A percentile compares a stretch with the other conserved stretches of the same genome.
These are phyloP conservation scores for Syncephalastrum contaminatum DNA, from an alignment of 371 early-diverging fungal genomes.

Conservation along the genomic window DNA sequence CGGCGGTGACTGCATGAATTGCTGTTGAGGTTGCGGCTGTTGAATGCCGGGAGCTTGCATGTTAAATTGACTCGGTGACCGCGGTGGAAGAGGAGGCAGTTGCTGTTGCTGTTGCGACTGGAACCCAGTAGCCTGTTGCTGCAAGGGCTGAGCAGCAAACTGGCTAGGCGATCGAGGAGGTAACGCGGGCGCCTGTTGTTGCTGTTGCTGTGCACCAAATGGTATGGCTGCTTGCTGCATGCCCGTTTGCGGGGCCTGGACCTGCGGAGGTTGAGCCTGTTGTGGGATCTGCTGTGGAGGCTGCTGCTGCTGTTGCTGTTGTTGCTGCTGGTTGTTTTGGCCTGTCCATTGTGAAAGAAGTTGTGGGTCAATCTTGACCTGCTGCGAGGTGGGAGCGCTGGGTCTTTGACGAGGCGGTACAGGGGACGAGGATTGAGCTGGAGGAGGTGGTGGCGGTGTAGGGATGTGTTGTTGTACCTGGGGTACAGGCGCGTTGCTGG, in stretches of 20 bases:
- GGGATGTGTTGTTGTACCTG: slow-evolving; percentile 11
- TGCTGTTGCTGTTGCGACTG: slow-evolving; percentile 14
- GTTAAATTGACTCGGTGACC: slow-evolving; percentile 15
- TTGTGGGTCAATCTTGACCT: slow-evolving; percentile 37
- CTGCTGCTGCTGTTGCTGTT: slow-evolving; percentile 21
- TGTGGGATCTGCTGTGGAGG: slow-evolving; percentile 9
- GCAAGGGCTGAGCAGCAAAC: slow-evolving; percentile 6
- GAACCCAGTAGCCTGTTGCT: slow-evolving; percentile 13
- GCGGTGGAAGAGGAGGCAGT: slow-evolving; percentile 11
- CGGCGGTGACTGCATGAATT: slow-evolving; percentile 24
- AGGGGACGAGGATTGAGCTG: slow-evolving; percentile 7
- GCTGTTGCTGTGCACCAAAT: slow-evolving; percentile 10
- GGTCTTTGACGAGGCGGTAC: slow-evolving; percentile 28
- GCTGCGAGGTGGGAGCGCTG: slow-evolving; percentile 30
- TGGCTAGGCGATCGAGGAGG: slow-evolving; percentile 1
- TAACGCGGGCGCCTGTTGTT: slow-evolving; percentile 12
- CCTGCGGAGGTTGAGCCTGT: slow-evolving; percentile 20
- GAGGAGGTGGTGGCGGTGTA: slow-evolving; percentile 17
- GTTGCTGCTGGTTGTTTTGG: slow-evolving; percentile 9
- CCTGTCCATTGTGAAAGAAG: slow-evolving; percentile 37
- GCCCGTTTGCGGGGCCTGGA: slow-evolving; percentile 17
- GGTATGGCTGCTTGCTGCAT: slow-evolving; percentile 14
- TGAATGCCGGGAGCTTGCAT: slow-evolving; percentile 10
- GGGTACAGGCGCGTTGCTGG: slow-evolving; percentile 7
- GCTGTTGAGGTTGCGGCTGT: slow-evolving; percentile 18